Percentiles rank a stretch among this genome's conserved stretches.
Evolutionary conservation across 495 filamentous ascomycete genomes (phyloP).

Genomic region (Annulohypoxylon bovei): DNA sequence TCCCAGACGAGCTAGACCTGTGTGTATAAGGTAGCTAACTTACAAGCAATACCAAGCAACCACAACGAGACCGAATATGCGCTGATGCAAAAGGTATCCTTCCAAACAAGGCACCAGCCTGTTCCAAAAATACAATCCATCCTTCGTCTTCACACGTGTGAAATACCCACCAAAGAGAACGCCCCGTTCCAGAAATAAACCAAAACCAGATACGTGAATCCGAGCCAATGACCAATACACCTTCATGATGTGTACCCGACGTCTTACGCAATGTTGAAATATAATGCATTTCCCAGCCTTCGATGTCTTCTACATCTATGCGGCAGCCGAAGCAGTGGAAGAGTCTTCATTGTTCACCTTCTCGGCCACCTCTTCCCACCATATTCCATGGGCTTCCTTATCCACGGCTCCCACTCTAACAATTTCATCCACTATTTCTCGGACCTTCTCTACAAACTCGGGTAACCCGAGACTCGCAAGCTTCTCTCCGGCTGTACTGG

Average conservation of each 20-base stretch:
- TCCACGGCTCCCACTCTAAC: constrained; percentile 80
- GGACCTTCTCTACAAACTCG: constrained; percentile 89
- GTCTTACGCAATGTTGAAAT: constrained; percentile 11
- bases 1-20: constrained; percentile 16
- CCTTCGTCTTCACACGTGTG: constrained; percentile 21
- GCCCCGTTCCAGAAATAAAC: constrained; percentile 23
- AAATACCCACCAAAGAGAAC: constrained; percentile 37
- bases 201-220: constrained; percentile 33
- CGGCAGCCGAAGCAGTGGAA: constrained; percentile 17
- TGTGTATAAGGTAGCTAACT: constrained; percentile 2
- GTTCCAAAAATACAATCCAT: constrained; percentile 33
- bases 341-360: constrained; percentile 51
- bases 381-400: constrained; percentile 76
- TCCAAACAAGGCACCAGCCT: constrained; percentile 30
- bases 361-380: constrained; percentile 78
- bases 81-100: constrained; percentile 45
- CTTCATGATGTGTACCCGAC: constrained; percentile 25
- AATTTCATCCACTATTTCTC: constrained; percentile 81
- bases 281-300: background rate
- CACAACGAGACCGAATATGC: constrained; percentile 23
- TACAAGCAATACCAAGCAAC: constrained; percentile 26
- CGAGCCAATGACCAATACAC: constrained; percentile 22
- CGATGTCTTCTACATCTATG: constrained; percentile 10
- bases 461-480: constrained; percentile 82
- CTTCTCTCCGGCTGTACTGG: constrained; percentile 82